phyloP scores from a whole-genome alignment of 805 yeast genomes.

The Pichia heedii region DNA sequence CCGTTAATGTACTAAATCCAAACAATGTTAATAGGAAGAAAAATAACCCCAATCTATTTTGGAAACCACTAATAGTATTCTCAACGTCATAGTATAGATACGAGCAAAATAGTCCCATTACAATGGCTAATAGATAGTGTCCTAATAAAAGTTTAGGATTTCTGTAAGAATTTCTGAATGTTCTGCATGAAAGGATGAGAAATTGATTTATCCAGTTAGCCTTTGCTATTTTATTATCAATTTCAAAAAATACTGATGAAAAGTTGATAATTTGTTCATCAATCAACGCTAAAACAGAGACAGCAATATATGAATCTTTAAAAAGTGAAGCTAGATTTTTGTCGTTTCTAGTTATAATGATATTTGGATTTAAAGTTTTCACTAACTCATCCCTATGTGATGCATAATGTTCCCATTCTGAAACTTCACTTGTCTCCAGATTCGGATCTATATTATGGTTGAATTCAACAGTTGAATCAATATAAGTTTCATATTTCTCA shows the following conservation, averaged over 20 bases:
- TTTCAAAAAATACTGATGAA: slow-evolving; percentile 19
- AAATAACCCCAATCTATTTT: slow-evolving; percentile 87
- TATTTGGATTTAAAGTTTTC: slow-evolving; percentile 14
- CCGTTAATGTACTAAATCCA: slow-evolving; percentile 91
- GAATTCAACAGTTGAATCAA: slow-evolving; percentile 12
- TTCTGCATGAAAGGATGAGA: slow-evolving; percentile 67
- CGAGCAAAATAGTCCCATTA: slow-evolving; percentile 81
- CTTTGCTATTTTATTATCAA: slow-evolving; percentile 29
- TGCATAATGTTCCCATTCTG: slow-evolving; percentile 84
- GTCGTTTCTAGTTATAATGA: slow-evolving; percentile 5
- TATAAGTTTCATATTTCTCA: slow-evolving; percentile 27
- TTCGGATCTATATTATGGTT: slow-evolving; percentile 10
- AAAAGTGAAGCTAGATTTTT: slow-evolving; percentile 17
- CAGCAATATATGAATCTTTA: slow-evolving; percentile 29
- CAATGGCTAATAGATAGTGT: slow-evolving; percentile 68
- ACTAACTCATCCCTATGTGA: slow-evolving; percentile 66
- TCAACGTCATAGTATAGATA: slow-evolving; percentile 71
- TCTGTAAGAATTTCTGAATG: slow-evolving; percentile 86
- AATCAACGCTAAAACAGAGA: slow-evolving; percentile 34
- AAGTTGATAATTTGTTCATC: slow-evolving; percentile 10
- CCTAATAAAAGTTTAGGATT: slow-evolving; percentile 84
- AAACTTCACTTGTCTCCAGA: slow-evolving; percentile 31
- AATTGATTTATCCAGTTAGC: slow-evolving; percentile 63
- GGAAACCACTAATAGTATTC: slow-evolving; percentile 93
- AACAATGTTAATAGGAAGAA: slow-evolving; percentile 85